phyloP scores from a whole-genome alignment of 2,329 filamentous ascomycete species.

The Bipolaris bicolor region DNA sequence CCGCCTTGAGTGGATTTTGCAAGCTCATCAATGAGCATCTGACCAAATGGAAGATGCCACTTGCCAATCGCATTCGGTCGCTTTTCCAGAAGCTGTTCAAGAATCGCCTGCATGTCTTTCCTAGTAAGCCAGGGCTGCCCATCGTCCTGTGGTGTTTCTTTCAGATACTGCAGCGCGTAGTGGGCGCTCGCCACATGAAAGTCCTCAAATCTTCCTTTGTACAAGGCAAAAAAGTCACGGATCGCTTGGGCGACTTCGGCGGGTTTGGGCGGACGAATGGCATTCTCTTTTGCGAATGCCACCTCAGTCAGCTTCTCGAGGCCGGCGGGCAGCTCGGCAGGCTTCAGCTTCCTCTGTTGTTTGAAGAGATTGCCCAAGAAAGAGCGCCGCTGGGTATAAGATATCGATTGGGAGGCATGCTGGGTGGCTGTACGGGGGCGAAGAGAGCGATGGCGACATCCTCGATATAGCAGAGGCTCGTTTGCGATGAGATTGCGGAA shows the following conservation, averaged over 20 bases:
- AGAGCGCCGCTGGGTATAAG: conserved; percentile 55
- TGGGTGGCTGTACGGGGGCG: conserved; percentile 26
- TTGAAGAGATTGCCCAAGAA: conserved; percentile 71
- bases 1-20: conserved; percentile 13
- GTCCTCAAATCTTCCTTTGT: conserved; percentile 34
- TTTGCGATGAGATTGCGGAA: conserved; percentile 63
- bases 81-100: conserved; percentile 25
- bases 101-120: conserved; percentile 24
- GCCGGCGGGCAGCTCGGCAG: conserved; percentile 71
- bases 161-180: conserved; percentile 67
- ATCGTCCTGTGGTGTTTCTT: conserved; percentile 39
- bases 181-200: conserved; percentile 61
- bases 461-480: conserved; percentile 55
- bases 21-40: conserved; percentile 41
- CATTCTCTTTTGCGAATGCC: conserved; percentile 66
- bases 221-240: conserved; percentile 35
- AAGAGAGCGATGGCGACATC: conserved; percentile 49
- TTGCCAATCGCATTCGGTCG: conserved; percentile 47
- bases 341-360: conserved; percentile 63
- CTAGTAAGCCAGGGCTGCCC: conserved; percentile 42
- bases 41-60: conserved; percentile 51
- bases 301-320: conserved; percentile 74
- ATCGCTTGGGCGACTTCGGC: conserved; percentile 67
- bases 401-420: conserved; percentile 27
- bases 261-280: conserved; percentile 67